Evolutionary conservation across 768 basidiomycete species (phyloP).

Genomic region (Clathrus columnatus): DNA sequence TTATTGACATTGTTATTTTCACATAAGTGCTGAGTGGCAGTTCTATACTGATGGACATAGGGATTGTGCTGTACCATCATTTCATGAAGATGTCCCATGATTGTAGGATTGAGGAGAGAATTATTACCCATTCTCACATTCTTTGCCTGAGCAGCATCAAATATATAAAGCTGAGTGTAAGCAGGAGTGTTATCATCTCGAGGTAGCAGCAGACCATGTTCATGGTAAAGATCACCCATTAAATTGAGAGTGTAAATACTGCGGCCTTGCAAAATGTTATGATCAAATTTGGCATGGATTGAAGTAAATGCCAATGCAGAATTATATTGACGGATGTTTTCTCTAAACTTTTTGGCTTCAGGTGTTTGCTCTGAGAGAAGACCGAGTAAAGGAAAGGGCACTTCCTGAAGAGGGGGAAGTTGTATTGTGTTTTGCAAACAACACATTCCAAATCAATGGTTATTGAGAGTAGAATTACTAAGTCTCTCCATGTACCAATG

Average conservation of each 20-base stretch:
- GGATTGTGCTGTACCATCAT: not conserved
- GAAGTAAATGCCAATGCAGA: slow-evolving; percentile 33
- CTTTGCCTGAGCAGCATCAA: slow-evolving; percentile 22
- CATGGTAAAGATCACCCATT: slow-evolving; percentile 29
- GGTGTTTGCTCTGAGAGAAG: slow-evolving; percentile 10
- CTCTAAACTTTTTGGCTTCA: slow-evolving; percentile 20
- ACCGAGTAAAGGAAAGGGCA: slow-evolving; percentile 13
- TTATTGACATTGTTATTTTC: not conserved
- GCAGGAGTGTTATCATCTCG: slow-evolving; percentile 12
- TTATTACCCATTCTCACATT: not conserved
- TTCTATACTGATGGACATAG: not conserved
- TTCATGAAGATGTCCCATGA: not conserved
- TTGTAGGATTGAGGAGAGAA: not conserved
- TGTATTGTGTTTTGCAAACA: slow-evolving; percentile 22
- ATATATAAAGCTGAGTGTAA: slow-evolving; percentile 36
- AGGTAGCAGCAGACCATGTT: slow-evolving; percentile 25
- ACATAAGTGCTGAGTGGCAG: not conserved
- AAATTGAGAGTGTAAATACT: slow-evolving; percentile 29
- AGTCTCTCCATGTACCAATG: slow-evolving; percentile 5
- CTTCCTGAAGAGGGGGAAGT: slow-evolving; percentile 16
- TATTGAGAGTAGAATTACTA: not conserved
- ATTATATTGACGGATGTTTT: slow-evolving; percentile 34
- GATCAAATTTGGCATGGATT: slow-evolving; percentile 24
- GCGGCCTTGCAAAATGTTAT: slow-evolving; percentile 20
- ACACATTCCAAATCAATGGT: slow-evolving; percentile 20